phyloP scores from a whole-genome alignment of 2,329 filamentous ascomycete genomes.

The Boeremia lycopersici region DNA sequence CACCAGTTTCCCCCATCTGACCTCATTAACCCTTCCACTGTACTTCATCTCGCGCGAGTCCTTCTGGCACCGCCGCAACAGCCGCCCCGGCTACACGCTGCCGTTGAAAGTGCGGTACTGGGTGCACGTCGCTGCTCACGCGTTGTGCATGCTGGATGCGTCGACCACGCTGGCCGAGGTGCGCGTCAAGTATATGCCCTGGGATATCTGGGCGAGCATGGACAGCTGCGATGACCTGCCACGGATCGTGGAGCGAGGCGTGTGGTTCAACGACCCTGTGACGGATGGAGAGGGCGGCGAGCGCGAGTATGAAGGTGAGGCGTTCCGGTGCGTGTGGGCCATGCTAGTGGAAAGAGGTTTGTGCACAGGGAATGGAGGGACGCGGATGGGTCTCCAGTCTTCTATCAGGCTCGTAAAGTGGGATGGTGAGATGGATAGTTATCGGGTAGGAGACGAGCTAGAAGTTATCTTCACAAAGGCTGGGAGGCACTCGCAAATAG shows the following conservation, averaged over 20 bases:
- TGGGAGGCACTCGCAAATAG: not conserved
- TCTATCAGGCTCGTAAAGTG: slow-evolving; percentile 34
- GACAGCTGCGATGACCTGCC: slow-evolving; percentile 38
- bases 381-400: slow-evolving; percentile 16
- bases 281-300: slow-evolving; percentile 24
- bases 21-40: slow-evolving; percentile 39
- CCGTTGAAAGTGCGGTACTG: slow-evolving; percentile 44
- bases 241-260: slow-evolving; percentile 32
- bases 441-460: slow-evolving; percentile 42
- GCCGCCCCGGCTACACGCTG: slow-evolving; percentile 32
- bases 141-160: slow-evolving; percentile 31
- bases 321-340: slow-evolving; percentile 38
- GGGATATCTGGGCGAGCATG: slow-evolving; percentile 45
- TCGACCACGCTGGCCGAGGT: slow-evolving; percentile 27
- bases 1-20: slow-evolving; percentile 29
- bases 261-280: slow-evolving; percentile 34
- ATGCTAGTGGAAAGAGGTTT: slow-evolving; percentile 20
- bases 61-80: slow-evolving; percentile 26
- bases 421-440: slow-evolving; percentile 39
- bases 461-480: slow-evolving; percentile 35
- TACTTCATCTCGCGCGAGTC: slow-evolving; percentile 41
- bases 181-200: slow-evolving; percentile 38
- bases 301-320: slow-evolving; percentile 39
- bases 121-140: slow-evolving; percentile 39
- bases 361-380: not conserved